Evolutionary conservation across 768 basidiomycete genomes (phyloP).

Genomic region (Filobasidium wieringae): DNA sequence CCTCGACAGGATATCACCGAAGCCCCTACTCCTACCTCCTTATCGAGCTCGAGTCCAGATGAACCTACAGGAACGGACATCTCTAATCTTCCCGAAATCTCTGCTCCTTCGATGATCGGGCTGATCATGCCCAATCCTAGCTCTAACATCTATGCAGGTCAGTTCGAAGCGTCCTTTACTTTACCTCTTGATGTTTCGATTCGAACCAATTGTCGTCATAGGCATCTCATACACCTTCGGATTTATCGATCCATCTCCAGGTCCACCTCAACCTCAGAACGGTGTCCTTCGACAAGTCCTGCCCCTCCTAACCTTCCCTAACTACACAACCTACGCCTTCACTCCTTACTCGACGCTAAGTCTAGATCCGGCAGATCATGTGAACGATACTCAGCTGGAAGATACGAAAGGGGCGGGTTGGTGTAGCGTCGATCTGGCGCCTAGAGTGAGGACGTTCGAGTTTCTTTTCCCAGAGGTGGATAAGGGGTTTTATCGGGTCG

Average conservation of each 20-base stretch:
- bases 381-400: slow-evolving; percentile 8
- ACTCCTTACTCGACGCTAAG: slow-evolving; percentile 5
- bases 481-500: slow-evolving; percentile 35
- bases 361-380: slow-evolving; percentile 1
- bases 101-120: slow-evolving; percentile 21
- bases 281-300: slow-evolving; percentile 29
- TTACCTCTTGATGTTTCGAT: neutral
- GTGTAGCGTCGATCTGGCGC: slow-evolving; percentile 10
- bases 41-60: no score
- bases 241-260: slow-evolving; percentile 30
- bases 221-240: slow-evolving; percentile 33
- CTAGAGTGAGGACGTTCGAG: slow-evolving; percentile 22
- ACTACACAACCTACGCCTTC: slow-evolving; percentile 31
- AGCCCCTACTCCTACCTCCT: no score
- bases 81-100: neutral
- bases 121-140: slow-evolving; percentile 38
- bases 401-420: slow-evolving; percentile 27
- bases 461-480: slow-evolving; percentile 27
- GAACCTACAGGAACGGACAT: neutral
- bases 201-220: neutral
- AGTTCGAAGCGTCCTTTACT: neutral
- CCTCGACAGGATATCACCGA: no score
- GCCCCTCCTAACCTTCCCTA: slow-evolving; percentile 32
- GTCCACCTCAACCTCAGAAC: slow-evolving; percentile 24
- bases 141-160: slow-evolving; percentile 25